Conservation (phyloP, 192 early-diverging fungal genomes). For the Phlyctochytrium bullatum region DNA sequence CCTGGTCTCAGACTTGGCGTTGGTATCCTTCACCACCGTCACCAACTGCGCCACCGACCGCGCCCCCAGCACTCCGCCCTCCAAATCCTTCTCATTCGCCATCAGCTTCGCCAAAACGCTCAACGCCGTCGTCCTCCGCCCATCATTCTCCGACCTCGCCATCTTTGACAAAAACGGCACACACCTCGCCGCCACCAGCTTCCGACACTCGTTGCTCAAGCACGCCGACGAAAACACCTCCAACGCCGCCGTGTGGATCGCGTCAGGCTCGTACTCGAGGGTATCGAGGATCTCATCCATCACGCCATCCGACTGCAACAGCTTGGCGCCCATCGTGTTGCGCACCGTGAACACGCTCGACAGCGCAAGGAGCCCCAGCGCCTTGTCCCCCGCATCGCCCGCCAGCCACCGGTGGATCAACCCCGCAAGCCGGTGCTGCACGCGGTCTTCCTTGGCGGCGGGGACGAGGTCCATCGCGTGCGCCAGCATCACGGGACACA, state of each 20-base stretch:
- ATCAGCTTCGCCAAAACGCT: too few species aligned
- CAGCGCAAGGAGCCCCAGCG: slow-evolving; percentile 45
- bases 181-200: slow-evolving; percentile 58
- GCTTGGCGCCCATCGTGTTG: slow-evolving; percentile 24
- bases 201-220: slow-evolving; percentile 57
- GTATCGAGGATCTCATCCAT: slow-evolving; percentile 76
- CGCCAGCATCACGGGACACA: slow-evolving; percentile 26
- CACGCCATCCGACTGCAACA: slow-evolving; percentile 62
- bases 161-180: slow-evolving; percentile 67
- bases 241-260: slow-evolving; percentile 65
- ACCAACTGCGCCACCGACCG: too few species aligned
- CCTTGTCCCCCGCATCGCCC: background rate
- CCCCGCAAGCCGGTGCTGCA: too few species aligned
- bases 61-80: too few species aligned
- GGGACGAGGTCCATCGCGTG: too few species aligned
- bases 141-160: too few species aligned
- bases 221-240: slow-evolving; percentile 58
- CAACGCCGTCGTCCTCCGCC: too few species aligned
- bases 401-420: slow-evolving; percentile 21
- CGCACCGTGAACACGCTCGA: slow-evolving; percentile 68
- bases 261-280: slow-evolving; percentile 68
- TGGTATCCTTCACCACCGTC: too few species aligned
- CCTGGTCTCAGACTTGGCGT: too few species aligned
- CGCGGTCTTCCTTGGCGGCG: too few species aligned
- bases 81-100: too few species aligned